Evolutionary conservation across 2,329 filamentous ascomycete species (phyloP).

Genomic region (Trichoderma simmonsii): DNA sequence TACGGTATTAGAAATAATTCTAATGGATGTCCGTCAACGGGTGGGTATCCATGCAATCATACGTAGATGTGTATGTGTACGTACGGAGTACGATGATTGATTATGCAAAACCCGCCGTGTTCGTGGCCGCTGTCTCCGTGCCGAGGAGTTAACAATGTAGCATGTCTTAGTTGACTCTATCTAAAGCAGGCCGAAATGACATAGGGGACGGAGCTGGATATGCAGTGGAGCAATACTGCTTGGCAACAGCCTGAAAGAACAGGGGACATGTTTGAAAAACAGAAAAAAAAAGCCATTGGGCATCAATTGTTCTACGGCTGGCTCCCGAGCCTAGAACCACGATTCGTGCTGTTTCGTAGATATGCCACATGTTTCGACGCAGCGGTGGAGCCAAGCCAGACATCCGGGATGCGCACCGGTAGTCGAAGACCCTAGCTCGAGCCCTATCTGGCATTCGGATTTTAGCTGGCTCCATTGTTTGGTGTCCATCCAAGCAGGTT

Average conservation of each 20-base stretch:
- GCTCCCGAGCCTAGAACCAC: not conserved
- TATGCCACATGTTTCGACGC: not conserved
- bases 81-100: not conserved
- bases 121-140: not conserved
- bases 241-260: not conserved
- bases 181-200: not conserved
- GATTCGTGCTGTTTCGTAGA: not conserved
- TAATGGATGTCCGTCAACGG: not conserved
- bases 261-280: not conserved
- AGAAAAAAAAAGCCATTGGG: not conserved
- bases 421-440: not conserved
- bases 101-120: not conserved
- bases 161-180: not conserved
- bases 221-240: not conserved
- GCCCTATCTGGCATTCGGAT: not conserved
- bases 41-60: not conserved
- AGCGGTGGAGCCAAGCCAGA: not conserved
- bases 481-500: not conserved
- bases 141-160: not conserved
- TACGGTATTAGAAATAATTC: conserved; percentile 6
- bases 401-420: not conserved
- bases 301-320: not conserved
- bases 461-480: not conserved
- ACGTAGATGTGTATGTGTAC: not conserved
- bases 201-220: not conserved